These are phyloP conservation scores for Ogataea dorogensis DNA, from an alignment of 805 yeast genomes.

Conservation along the genomic window DNA sequence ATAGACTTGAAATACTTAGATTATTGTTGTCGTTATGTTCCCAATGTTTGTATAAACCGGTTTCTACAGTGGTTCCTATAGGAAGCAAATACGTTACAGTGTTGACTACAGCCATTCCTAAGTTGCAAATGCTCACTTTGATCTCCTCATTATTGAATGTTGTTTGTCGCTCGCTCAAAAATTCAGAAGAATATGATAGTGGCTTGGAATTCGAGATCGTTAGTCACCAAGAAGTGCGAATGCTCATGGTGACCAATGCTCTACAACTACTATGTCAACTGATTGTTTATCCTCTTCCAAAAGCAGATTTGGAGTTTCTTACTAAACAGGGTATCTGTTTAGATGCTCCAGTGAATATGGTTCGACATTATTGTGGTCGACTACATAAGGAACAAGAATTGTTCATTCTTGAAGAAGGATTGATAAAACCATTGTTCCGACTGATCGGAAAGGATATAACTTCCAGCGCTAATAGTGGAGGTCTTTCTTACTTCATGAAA, in stretches of 20 bases:
- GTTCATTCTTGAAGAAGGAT: conserved; percentile 44
- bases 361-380: conserved; percentile 50
- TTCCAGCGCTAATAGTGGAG: conserved; percentile 21
- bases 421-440: conserved; percentile 45
- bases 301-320: conserved; percentile 39
- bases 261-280: conserved; percentile 61
- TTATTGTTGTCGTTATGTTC: conserved; percentile 62
- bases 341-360: conserved; percentile 43
- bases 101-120: conserved; percentile 50
- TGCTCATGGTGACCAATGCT: conserved; percentile 50
- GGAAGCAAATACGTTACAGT: conserved; percentile 66
- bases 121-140: conserved; percentile 45
- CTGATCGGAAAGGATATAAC: conserved; percentile 35
- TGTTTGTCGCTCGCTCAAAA: conserved; percentile 48
- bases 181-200: conserved; percentile 38
- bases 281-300: conserved; percentile 64
- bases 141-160: conserved; percentile 72
- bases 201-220: conserved; percentile 39
- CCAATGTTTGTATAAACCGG: conserved; percentile 51
- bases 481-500: conserved; percentile 29
- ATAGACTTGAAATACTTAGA: conserved; percentile 66
- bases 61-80: conserved; percentile 39
- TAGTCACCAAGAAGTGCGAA: conserved; percentile 41
- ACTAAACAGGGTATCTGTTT: conserved; percentile 31
- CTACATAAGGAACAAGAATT: conserved; percentile 57